Percentiles rank a stretch among this genome's conserved stretches.
Evolutionary conservation across 2,329 filamentous ascomycete genomes (phyloP).

Genomic region (Fusarium poae): DNA sequence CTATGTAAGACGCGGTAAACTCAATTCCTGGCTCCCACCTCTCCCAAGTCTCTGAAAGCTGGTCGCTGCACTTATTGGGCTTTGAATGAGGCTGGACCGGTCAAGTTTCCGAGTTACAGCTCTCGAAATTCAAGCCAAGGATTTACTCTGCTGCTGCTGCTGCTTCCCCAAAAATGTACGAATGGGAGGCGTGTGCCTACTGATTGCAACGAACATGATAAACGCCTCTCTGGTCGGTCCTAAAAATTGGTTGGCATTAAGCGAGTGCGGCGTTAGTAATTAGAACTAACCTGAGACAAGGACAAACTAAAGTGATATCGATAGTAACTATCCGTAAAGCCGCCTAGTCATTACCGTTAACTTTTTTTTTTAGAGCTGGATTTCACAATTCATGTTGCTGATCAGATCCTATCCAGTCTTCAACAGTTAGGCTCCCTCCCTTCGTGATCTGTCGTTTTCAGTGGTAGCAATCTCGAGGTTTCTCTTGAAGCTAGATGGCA

Average conservation of each 20-base stretch:
- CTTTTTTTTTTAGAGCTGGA: slow-evolving; percentile 1
- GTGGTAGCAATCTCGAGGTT: background rate
- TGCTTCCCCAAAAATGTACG: background rate
- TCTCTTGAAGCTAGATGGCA: background rate
- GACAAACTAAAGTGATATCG: background rate
- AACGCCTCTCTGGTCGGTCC: background rate
- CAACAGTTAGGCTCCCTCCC: background rate
- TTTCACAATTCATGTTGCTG: background rate
- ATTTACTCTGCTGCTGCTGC: background rate
- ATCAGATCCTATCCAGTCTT: background rate
- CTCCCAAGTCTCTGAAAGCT: background rate
- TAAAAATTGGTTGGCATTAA: slow-evolving; percentile 17
- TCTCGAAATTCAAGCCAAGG: background rate
- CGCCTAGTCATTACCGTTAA: background rate
- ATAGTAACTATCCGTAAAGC: background rate
- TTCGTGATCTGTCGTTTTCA: background rate
- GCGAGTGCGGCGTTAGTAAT: slow-evolving; percentile 25
- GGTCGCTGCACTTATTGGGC: slow-evolving; percentile 1
- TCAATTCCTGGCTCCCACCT: slow-evolving; percentile 21
- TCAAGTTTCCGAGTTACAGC: background rate
- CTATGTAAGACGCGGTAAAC: slow-evolving; percentile 28
- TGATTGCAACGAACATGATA: slow-evolving; percentile 14
- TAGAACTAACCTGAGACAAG: slow-evolving; percentile 40
- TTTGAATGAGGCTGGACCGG: slow-evolving; percentile 11
- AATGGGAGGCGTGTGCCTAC: background rate